A percentile compares a stretch with the other conserved stretches of the same genome.
These are phyloP conservation scores for Neurospora terricola DNA, from an alignment of 495 filamentous ascomycete genomes.

Conservation along the genomic window DNA sequence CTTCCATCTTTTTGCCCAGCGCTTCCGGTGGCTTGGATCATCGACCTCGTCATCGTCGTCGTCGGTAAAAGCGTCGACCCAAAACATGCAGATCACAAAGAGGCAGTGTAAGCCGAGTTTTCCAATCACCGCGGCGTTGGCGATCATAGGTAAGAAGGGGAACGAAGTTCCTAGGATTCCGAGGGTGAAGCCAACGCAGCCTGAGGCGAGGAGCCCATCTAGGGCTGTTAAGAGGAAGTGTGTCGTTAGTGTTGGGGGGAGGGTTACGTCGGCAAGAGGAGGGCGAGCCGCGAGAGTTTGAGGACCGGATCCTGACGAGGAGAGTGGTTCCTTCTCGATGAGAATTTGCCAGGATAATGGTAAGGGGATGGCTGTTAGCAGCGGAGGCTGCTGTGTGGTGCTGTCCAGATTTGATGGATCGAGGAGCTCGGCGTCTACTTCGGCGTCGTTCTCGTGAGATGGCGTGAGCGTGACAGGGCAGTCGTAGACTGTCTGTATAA, in stretches of 20 bases:
- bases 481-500: conserved; percentile 12
- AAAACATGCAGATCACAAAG: conserved; percentile 12
- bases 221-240: conserved; percentile 13
- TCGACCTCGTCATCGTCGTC: not conserved
- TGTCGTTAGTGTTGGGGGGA: conserved; percentile 2
- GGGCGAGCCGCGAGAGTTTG: conserved; percentile 2
- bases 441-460: not conserved
- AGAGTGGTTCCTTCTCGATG: conserved; percentile 5
- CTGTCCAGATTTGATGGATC: not conserved
- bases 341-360: conserved; percentile 14
- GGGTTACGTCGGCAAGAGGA: conserved; percentile 8
- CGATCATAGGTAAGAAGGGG: conserved; percentile 2
- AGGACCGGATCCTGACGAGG: not conserved
- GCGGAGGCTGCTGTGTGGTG: not conserved
- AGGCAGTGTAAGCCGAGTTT: conserved; percentile 12
- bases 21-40: not conserved
- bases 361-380: conserved; percentile 1
- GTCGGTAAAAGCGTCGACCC: not conserved
- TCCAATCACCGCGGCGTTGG: conserved; percentile 5
- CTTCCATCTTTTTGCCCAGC: not conserved
- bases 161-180: conserved; percentile 13
- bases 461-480: conserved; percentile 10
- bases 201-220: conserved; percentile 14
- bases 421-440: not conserved
- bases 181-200: conserved; percentile 12